Percentiles rank a stretch among this genome's conserved stretches.
These are phyloP conservation scores for Colletotrichum nymphaeae DNA, from an alignment of 2,329 filamentous ascomycete species.

Conservation along the genomic window DNA sequence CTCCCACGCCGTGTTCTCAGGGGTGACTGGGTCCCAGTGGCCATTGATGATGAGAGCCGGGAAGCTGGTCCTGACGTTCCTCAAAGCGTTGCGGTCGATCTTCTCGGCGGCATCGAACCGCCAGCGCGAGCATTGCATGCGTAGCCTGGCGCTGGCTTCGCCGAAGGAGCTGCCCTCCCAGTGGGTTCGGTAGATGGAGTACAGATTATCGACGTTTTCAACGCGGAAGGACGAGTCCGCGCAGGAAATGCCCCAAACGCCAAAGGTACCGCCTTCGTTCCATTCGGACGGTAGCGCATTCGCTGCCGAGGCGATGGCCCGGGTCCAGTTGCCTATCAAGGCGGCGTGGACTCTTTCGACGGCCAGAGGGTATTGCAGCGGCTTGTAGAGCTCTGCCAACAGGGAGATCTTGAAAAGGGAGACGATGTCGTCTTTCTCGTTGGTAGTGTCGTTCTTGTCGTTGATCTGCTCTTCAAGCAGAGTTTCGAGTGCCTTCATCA, in stretches of 20 bases:
- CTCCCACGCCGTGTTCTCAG: not conserved
- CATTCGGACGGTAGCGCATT: not conserved
- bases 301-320: not conserved
- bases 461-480: not conserved
- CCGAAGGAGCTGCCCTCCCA: not conserved
- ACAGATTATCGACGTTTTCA: not conserved
- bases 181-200: not conserved
- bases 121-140: not conserved
- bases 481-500: not conserved
- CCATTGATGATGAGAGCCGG: not conserved
- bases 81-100: not conserved
- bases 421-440: not conserved
- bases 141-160: not conserved
- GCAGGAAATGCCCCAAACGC: not conserved
- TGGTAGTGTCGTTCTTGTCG: not conserved
- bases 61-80: not conserved
- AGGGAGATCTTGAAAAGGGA: not conserved
- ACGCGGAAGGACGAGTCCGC: not conserved
- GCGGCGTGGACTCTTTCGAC: not conserved
- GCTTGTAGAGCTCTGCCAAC: not conserved
- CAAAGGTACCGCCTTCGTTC: not conserved
- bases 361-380: not conserved
- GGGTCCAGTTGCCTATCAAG: not conserved
- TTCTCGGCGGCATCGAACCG: not conserved
- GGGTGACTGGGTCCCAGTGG: not conserved